phyloP scores from a whole-genome alignment of 106 monocot species.

The Dendrobium officinale region DNA sequence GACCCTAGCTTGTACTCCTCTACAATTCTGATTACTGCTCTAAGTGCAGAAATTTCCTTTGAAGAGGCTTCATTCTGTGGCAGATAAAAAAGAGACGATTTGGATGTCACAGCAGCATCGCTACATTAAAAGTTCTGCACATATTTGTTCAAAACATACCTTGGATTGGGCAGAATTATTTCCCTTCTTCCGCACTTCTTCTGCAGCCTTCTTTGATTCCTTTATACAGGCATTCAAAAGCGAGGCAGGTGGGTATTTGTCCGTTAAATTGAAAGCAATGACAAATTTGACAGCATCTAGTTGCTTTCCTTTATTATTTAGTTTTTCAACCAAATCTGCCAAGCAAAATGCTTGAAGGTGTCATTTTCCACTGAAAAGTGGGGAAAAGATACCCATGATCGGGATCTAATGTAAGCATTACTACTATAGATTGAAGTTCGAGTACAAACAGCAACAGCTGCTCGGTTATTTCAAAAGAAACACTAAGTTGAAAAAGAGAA shows the following conservation, averaged over 20 bases:
- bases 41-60: constrained; percentile 48
- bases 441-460: background rate
- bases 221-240: constrained; percentile 21
- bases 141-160: constrained; percentile 22
- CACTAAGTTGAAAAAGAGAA: background rate
- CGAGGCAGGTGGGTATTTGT: background rate
- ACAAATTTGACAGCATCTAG: constrained; percentile 10
- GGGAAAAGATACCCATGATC: background rate
- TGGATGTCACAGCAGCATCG: background rate
- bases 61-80: constrained; percentile 59
- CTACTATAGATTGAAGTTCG: background rate
- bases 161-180: constrained; percentile 32
- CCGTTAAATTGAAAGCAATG: background rate
- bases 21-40: constrained; percentile 34
- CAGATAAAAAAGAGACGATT: background rate
- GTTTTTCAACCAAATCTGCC: constrained; percentile 5
- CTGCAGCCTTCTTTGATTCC: constrained; percentile 33
- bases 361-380: background rate
- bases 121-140: background rate
- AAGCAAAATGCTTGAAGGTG: background rate
- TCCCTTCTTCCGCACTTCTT: constrained; percentile 49
- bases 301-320: background rate
- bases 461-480: background rate
- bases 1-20: constrained; percentile 56
- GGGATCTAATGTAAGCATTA: background rate